Base-by-base conservation (phyloP, 208 protist species). In the Wallacemonas sp. region DNA sequence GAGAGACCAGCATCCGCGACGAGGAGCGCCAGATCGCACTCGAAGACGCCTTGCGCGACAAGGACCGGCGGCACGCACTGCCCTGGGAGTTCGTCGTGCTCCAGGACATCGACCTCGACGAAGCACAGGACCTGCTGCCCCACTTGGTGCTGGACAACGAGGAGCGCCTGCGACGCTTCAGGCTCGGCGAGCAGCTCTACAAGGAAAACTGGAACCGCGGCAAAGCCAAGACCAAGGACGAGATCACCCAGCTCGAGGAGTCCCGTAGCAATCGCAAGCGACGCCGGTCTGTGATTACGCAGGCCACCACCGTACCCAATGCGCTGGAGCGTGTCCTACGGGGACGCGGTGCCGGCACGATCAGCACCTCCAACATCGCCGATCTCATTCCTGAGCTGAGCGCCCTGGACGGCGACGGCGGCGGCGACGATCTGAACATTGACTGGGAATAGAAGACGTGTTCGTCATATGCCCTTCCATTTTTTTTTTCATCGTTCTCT, bases 51-150 rank as follows among this genome's bases (percentile, higher is more conserved):
- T 71, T 95, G 0, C 84, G 79, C 65, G 90, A 95, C 67, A 72
- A 70, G 38, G 80, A 93, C 52, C 78, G 90, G 11, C 76, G 78
- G 11, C 79, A 90, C 61, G 90, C 90, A 11, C 38, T 93, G 58
- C 90, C 90, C 32, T 95, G 90, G 87, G 84, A 95, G 68, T 86
- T 95, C 70, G 61, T 93, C 17, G 82, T 95, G 29, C 72, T 95
- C 41, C 82, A 82, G 30, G 54, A 79, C 38, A 44, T 63, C 0
- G 70, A 69, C 19, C 56, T 80, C 1, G 90, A 95, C 9, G 83
- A 90, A 62, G 72, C 65, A 33, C 81, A 78, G 2, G 90, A 96
- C 62, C 46, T 94, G 14, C 47, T 87, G 58, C 63, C 62, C 0
- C 94, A 94, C 71, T 54, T 96, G 19, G 83, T 94, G 12, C 73